These are phyloP conservation scores for Clonostachys chloroleuca DNA, from an alignment of 2,329 filamentous ascomycete genomes.

Conservation along the genomic window DNA sequence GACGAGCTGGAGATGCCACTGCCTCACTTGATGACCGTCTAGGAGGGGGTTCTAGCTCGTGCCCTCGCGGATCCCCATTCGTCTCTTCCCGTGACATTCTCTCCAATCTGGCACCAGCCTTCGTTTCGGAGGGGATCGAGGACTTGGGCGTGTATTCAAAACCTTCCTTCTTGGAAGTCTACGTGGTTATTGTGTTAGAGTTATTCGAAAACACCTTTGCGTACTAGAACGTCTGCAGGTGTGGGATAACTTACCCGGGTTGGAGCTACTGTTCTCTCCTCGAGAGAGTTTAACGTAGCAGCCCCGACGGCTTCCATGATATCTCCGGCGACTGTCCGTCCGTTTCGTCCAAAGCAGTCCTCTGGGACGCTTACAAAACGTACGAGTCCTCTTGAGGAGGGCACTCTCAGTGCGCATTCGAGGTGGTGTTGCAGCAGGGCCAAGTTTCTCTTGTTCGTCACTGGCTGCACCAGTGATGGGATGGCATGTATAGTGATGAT, in stretches of 20 bases:
- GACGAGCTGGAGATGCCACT: not conserved
- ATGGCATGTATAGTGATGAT: conserved; percentile 70
- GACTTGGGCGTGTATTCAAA: too few species aligned
- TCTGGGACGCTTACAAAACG: conserved; percentile 68
- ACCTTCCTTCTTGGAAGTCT: not conserved
- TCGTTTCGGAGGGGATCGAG: too few species aligned
- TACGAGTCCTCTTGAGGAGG: conserved; percentile 63
- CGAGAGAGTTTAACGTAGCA: not conserved
- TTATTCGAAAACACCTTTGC: not conserved
- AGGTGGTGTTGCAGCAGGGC: conserved; percentile 74
- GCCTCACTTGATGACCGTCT: not conserved
- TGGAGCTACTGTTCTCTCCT: not conserved
- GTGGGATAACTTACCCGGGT: too few species aligned
- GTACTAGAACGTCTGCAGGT: not conserved
- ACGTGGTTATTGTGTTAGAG: conserved; percentile 3
- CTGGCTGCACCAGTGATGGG: conserved; percentile 62
- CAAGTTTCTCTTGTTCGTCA: conserved; percentile 78
- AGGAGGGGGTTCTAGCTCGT: too few species aligned
- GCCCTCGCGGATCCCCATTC: too few species aligned
- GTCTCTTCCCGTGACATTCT: too few species aligned
- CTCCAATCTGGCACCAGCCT: too few species aligned
- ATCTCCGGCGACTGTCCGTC: conserved; percentile 64
- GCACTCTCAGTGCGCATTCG: conserved; percentile 64
- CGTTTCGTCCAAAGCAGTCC: conserved; percentile 67
- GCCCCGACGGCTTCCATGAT: conserved; percentile 36